phyloP scores from a whole-genome alignment of 345 rosid species.

The Gossypium bickii region DNA sequence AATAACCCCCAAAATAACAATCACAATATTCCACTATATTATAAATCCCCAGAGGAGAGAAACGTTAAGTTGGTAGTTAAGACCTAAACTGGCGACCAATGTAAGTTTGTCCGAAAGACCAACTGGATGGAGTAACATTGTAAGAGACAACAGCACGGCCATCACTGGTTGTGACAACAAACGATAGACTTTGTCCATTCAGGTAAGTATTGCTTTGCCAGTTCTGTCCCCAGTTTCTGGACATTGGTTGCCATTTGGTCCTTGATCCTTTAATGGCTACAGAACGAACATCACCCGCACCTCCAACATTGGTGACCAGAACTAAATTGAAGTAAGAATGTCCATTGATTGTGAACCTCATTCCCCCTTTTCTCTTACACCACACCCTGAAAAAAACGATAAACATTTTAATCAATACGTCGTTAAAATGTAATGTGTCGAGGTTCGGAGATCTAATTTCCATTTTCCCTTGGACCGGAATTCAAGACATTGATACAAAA shows the following conservation, averaged over 20 bases:
- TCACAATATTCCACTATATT: not conserved
- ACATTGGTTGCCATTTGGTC: slow-evolving; percentile 62
- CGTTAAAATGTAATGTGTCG: not conserved
- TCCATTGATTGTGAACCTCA: slow-evolving; percentile 69
- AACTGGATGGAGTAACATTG: slow-evolving; percentile 56
- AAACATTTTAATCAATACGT: not conserved
- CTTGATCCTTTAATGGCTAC: slow-evolving; percentile 62
- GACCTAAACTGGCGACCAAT: slow-evolving; percentile 55
- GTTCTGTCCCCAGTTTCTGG: slow-evolving; percentile 86
- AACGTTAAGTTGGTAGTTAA: not conserved
- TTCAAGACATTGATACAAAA: too few species aligned
- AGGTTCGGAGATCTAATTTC: not conserved
- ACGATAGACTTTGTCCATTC: slow-evolving; percentile 68
- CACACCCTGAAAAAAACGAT: slow-evolving; percentile 37
- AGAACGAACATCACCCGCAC: slow-evolving; percentile 66
- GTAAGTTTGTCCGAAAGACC: slow-evolving; percentile 82
- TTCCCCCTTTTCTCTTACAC: slow-evolving; percentile 65
- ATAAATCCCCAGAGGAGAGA: too few species aligned
- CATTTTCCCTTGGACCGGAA: too few species aligned
- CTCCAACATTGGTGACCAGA: slow-evolving; percentile 67
- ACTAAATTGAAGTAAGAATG: slow-evolving; percentile 79
- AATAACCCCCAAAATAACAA: too few species aligned
- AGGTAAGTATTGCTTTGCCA: slow-evolving; percentile 81
- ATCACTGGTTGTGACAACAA: slow-evolving; percentile 58
- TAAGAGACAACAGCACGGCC: slow-evolving; percentile 56